These are phyloP conservation scores for Cenchrus americanus DNA, from an alignment of 176 grass and related monocot genomes.

Conservation along the genomic window DNA sequence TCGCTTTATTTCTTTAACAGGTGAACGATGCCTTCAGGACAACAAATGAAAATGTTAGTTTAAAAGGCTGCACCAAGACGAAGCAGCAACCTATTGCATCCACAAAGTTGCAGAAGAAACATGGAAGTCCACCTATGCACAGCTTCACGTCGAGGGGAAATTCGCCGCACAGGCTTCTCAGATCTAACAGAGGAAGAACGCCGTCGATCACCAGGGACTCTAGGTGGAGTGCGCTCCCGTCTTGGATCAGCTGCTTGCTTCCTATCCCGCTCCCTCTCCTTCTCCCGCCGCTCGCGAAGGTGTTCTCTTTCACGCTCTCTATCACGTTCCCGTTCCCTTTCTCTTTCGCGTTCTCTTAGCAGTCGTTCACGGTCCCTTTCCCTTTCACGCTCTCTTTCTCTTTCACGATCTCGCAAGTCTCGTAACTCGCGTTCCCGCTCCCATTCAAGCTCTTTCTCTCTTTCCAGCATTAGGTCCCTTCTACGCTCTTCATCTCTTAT, in stretches of 20 bases:
- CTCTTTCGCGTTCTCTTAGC: slow-evolving; percentile 54
- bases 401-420: slow-evolving; percentile 51
- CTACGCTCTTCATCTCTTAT: slow-evolving; percentile 87
- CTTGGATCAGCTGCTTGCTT: slow-evolving; percentile 71
- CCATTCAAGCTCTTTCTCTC: slow-evolving; percentile 55
- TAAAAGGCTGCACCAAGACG: slow-evolving; percentile 69
- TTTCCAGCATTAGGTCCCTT: slow-evolving; percentile 65
- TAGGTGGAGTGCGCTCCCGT: slow-evolving; percentile 70
- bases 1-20: slow-evolving; percentile 99
- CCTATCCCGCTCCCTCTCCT: slow-evolving; percentile 84
- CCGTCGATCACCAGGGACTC: slow-evolving; percentile 63
- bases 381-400: slow-evolving; percentile 56
- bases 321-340: slow-evolving; percentile 60
- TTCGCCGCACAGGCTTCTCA: slow-evolving; percentile 71
- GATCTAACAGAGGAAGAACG: slow-evolving; percentile 74
- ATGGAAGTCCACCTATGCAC: slow-evolving; percentile 90
- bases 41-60: slow-evolving; percentile 89
- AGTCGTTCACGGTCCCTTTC: slow-evolving; percentile 56
- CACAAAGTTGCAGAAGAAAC: slow-evolving; percentile 73
- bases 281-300: slow-evolving; percentile 73
- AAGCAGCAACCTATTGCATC: slow-evolving; percentile 76
- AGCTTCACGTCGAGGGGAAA: slow-evolving; percentile 77
- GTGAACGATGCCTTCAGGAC: slow-evolving; percentile 99
- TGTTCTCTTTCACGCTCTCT: slow-evolving; percentile 73
- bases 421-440: slow-evolving; percentile 46